Evolutionary conservation across 257 asterid species (phyloP).

Genomic region (Knoxia roxburghii): DNA sequence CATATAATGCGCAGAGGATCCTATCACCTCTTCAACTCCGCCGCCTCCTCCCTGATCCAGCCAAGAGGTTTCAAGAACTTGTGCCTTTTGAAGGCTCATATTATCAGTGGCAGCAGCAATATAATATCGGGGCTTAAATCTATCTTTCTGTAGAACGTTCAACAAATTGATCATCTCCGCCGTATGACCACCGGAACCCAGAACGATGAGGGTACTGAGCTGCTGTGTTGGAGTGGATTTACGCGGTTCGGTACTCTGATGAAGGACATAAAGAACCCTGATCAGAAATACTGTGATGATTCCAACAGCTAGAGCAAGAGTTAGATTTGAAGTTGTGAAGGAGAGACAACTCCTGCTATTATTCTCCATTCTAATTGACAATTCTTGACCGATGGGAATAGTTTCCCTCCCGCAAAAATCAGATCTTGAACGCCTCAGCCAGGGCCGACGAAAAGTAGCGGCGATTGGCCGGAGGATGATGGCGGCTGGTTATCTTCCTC

Average conservation of each 20-base stretch:
- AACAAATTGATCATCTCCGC: slow-evolving; percentile 90
- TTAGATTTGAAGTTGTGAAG: slow-evolving; percentile 18
- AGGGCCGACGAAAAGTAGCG: too few species aligned
- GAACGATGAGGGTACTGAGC: slow-evolving; percentile 55
- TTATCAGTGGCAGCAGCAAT: slow-evolving; percentile 95
- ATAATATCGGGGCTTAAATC: slow-evolving; percentile 64
- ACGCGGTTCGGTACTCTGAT: slow-evolving; percentile 35
- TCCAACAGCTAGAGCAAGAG: slow-evolving; percentile 31
- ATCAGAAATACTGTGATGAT: slow-evolving; percentile 29
- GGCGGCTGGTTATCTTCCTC: too few species aligned
- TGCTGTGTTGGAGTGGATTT: slow-evolving; percentile 30
- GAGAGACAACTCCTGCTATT: slow-evolving; percentile 13
- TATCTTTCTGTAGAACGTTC: slow-evolving; percentile 55
- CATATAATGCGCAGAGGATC: slow-evolving; percentile 50
- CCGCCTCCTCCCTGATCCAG: slow-evolving; percentile 42
- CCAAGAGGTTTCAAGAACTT: slow-evolving; percentile 57
- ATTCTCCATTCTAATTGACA: slow-evolving; percentile 25
- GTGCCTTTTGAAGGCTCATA: slow-evolving; percentile 94
- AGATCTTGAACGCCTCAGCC: too few species aligned
- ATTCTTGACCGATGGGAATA: neutral
- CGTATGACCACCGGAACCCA: slow-evolving; percentile 97
- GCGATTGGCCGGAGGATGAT: too few species aligned
- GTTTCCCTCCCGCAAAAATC: neutral
- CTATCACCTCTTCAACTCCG: slow-evolving; percentile 34
- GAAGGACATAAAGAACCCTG: slow-evolving; percentile 45